Percentiles rank a stretch among this genome's conserved stretches.
These are phyloP conservation scores for Chrysoporthe cubensis DNA, from an alignment of 2,329 filamentous ascomycete species.

Conservation along the genomic window DNA sequence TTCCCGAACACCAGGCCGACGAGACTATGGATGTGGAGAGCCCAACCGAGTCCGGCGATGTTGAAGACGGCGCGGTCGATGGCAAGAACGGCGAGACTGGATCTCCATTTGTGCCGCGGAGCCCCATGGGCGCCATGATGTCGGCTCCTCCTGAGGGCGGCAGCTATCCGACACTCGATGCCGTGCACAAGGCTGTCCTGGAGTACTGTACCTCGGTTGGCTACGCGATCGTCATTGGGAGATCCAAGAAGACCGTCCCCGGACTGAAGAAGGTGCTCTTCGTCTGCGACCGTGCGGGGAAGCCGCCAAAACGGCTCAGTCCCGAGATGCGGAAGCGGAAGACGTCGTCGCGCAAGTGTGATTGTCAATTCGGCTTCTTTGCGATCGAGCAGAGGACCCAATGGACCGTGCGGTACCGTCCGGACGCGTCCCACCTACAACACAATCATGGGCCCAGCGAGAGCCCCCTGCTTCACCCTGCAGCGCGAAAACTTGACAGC, in stretches of 20 bases:
- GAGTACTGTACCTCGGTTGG: conserved; percentile 69
- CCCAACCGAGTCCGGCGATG: conserved; percentile 51
- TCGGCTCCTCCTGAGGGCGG: conserved; percentile 66
- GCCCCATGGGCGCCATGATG: conserved; percentile 64
- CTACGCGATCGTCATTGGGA: conserved; percentile 69
- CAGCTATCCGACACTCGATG: conserved; percentile 66
- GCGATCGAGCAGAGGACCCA: conserved; percentile 69
- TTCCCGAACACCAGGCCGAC: conserved; percentile 47
- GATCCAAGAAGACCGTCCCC: conserved; percentile 69
- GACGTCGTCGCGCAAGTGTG: conserved; percentile 70
- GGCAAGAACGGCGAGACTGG: conserved; percentile 52
- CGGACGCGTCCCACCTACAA: conserved; percentile 58
- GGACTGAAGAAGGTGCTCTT: conserved; percentile 70
- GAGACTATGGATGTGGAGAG: conserved; percentile 60
- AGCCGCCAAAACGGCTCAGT: conserved; percentile 64
- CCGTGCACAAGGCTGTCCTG: conserved; percentile 66
- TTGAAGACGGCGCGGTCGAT: conserved; percentile 48
- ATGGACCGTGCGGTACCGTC: conserved; percentile 68
- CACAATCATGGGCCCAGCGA: conserved; percentile 71
- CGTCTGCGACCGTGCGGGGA: conserved; percentile 68
- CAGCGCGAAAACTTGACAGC: conserved; percentile 67
- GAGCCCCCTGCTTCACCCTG: conserved; percentile 68
- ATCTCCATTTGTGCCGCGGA: conserved; percentile 54
- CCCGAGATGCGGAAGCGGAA: conserved; percentile 67
- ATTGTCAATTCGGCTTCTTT: conserved; percentile 72